Percentiles rank a stretch among this genome's conserved stretches.
Conservation (phyloP, 257 asterid species). For the Eucommia ulmoides region DNA sequence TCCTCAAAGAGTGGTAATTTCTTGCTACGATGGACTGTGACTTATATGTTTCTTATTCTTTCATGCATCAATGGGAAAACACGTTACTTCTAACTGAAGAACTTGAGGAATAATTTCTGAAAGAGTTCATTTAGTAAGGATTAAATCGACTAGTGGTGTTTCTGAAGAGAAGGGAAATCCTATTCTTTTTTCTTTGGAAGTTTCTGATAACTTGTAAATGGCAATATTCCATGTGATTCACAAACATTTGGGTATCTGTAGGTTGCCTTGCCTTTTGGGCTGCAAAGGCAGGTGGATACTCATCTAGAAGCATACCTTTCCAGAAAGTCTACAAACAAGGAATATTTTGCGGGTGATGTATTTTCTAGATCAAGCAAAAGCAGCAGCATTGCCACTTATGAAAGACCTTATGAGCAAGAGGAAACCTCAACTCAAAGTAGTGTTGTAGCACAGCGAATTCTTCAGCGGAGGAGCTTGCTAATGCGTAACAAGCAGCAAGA, state of each 20-base stretch:
- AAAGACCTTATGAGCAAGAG: conserved; percentile 31
- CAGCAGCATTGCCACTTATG: conserved; percentile 19
- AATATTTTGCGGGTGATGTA: conserved; percentile 20
- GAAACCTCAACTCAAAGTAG: conserved; percentile 44
- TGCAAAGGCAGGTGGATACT: conserved; percentile 43
- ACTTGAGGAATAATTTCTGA: conserved; percentile 4
- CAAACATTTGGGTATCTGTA: conserved; percentile 14
- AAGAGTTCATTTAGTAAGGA: neutral
- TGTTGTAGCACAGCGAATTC: conserved; percentile 56
- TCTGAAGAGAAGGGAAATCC: neutral
- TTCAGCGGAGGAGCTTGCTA: conserved; percentile 45
- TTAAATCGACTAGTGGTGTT: neutral
- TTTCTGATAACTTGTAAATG: neutral
- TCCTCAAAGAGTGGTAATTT: conserved; percentile 83
- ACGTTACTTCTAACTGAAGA: neutral
- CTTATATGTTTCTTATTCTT: conserved; percentile 1
- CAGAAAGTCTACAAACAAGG: conserved; percentile 40
- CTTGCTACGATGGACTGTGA: conserved; percentile 8
- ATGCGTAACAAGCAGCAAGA: conserved; percentile 61
- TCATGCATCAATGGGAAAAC: conserved; percentile 2
- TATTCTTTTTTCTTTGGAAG: neutral
- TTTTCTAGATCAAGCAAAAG: conserved; percentile 23
- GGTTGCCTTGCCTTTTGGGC: conserved; percentile 54
- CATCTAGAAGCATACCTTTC: conserved; percentile 57
- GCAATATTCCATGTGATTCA: neutral